phyloP scores from a whole-genome alignment of 2,329 filamentous ascomycete species.

The Colletotrichum horii region DNA sequence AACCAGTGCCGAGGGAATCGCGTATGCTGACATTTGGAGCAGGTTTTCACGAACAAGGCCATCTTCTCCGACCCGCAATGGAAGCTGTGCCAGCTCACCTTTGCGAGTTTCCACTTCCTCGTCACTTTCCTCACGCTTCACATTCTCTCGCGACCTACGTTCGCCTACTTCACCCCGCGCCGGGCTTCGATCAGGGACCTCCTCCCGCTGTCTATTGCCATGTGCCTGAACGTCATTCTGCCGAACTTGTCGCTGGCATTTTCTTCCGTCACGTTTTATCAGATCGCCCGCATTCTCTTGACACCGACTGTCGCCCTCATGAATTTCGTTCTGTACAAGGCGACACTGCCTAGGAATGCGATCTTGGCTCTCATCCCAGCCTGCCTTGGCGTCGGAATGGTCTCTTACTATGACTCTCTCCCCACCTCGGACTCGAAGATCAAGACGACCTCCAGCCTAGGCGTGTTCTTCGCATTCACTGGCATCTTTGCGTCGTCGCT shows the following conservation, averaged over 20 bases:
- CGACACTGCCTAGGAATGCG: constrained; percentile 59
- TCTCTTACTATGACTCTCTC: constrained; percentile 72
- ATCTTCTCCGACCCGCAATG: constrained; percentile 69
- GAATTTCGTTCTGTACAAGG: constrained; percentile 66
- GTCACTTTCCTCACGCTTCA: constrained; percentile 70
- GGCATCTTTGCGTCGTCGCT: constrained; percentile 70
- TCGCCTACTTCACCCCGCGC: constrained; percentile 64
- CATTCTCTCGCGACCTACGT: constrained; percentile 60
- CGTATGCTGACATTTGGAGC: constrained; percentile 12
- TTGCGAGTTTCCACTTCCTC: constrained; percentile 72
- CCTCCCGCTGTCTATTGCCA: constrained; percentile 68
- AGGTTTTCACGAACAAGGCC: constrained; percentile 75
- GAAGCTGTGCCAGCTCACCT: constrained; percentile 67
- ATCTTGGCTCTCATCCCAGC: constrained; percentile 62
- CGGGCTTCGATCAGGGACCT: constrained; percentile 60
- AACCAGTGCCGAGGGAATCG: neutral
- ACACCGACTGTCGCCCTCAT: constrained; percentile 70
- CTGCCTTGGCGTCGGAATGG: constrained; percentile 68
- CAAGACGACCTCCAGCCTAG: constrained; percentile 61
- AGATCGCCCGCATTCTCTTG: constrained; percentile 70
- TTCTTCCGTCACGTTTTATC: constrained; percentile 73
- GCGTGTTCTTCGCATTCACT: constrained; percentile 67
- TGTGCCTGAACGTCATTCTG: constrained; percentile 73
- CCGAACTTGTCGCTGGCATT: constrained; percentile 72
- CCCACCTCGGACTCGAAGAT: constrained; percentile 49